Conservation (phyloP, 441 rosid genomes). For the Pelargonium myrrhifolium region DNA sequence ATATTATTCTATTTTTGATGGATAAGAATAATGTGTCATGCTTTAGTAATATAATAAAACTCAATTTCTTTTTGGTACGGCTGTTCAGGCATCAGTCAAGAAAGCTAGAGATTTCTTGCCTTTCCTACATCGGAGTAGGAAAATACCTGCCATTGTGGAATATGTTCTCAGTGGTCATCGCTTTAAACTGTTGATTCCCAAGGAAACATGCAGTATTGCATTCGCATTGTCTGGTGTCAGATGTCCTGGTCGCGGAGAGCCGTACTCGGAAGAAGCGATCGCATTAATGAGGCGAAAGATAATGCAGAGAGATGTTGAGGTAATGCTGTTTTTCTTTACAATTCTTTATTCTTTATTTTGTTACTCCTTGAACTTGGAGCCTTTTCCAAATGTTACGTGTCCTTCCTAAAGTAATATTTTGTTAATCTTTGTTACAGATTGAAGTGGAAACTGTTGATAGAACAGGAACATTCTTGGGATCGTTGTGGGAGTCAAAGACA, state of each 20-base stretch:
- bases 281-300: conserved; percentile 87
- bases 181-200: conserved; percentile 82
- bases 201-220: conserved; percentile 93
- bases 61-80: conserved; percentile 10
- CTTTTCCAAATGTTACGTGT: not conserved
- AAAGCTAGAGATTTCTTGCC: conserved; percentile 89
- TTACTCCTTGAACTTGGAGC: too few species aligned
- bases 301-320: conserved; percentile 99
- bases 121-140: conserved; percentile 64
- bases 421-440: conserved; percentile 40
- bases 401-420: not conserved
- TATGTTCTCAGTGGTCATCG: conserved; percentile 98
- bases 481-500: conserved; percentile 81
- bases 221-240: conserved; percentile 97
- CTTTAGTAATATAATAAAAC: not conserved
- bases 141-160: conserved; percentile 80
- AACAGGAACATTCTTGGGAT: conserved; percentile 94
- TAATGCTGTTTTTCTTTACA: conserved; percentile 19
- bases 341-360: not conserved
- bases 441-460: conserved; percentile 92
- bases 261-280: conserved; percentile 89
- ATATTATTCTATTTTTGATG: not conserved
- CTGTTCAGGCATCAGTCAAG: conserved; percentile 61
- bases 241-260: conserved; percentile 92
- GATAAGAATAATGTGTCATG: not conserved